phyloP scores from a whole-genome alignment of 148 eudicot genomes.

The Nepenthes mirabilis region DNA sequence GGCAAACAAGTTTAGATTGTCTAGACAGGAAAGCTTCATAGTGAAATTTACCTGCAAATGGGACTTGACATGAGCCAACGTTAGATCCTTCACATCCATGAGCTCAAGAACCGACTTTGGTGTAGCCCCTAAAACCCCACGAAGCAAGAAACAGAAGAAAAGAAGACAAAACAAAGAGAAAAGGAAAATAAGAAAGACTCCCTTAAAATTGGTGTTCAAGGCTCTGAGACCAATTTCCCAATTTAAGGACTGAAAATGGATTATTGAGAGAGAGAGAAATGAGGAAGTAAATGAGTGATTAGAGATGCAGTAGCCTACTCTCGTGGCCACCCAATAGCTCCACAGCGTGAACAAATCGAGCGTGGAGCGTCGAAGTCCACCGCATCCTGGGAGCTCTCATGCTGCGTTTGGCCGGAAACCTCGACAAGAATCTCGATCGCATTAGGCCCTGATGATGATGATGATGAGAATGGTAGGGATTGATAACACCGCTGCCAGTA shows the following conservation, averaged over 20 bases:
- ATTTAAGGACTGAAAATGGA: too few relatives aligned
- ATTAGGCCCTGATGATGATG: constrained; percentile 35
- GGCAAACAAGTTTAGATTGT: too few relatives aligned
- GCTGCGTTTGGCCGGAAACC: constrained; percentile 77
- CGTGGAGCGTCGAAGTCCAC: constrained; percentile 89
- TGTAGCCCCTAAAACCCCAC: constrained; percentile 58
- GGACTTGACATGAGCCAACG: constrained; percentile 92
- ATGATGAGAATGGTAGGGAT: constrained; percentile 7
- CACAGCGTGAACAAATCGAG: constrained; percentile 92
- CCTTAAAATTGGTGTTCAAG: too few relatives aligned
- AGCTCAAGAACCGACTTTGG: constrained; percentile 96
- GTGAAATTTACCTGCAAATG: constrained; percentile 74
- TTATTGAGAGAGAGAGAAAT: too few relatives aligned
- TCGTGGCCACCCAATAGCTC: constrained; percentile 98
- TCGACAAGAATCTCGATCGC: constrained; percentile 49
- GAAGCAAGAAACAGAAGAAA: not conserved
- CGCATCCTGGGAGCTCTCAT: constrained; percentile 97
- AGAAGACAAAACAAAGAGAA: not conserved
- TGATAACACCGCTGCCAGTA: constrained; percentile 1
- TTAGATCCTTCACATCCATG: constrained; percentile 98
- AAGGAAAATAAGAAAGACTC: not conserved
- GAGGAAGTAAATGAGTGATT: not conserved
- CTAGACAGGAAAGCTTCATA: not conserved
- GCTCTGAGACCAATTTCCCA: too few relatives aligned
- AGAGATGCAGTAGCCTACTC: constrained; percentile 26